Base-by-base conservation (phyloP, 768 basidiomycete genomes). In the Chalciporus sphaerocephalus region DNA sequence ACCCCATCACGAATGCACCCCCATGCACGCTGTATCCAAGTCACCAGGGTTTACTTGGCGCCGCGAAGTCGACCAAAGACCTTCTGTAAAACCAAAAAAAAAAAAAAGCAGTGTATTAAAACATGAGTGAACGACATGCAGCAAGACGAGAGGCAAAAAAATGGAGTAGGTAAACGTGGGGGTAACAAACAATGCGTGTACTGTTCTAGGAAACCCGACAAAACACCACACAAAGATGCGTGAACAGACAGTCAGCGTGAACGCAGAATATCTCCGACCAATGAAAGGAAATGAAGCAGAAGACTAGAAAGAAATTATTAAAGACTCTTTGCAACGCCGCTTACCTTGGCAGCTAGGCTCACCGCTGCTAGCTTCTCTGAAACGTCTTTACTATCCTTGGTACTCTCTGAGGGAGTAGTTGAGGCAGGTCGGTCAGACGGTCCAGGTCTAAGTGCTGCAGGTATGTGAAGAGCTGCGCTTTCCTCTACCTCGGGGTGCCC, bases 291-390 rank as follows among this genome's bases (percentile, higher is more conserved):
- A 41, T n/a, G 17, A 22, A 16, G 10, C n/a, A 37, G 25, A 37
- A n/a, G 9, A 40, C 25, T 28, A n/a, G 30, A 4, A 32, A 9
- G 15, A 15, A 35, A 40, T 63, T 44, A 40, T 63, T 44, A 67
- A 48, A 17, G 21, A 7, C 28, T 24, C 36, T 48, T 53, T 20
- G 38, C 40, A 32, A 36, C 42, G 42, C 21, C 40, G 47, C 62
- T 52, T 54, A 65, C 62, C 63, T 65, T 65, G n/a, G 57, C 62
- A 42, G 60, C 42, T 6, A 67, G 43, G 44, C 55, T 57, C 47
- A 59, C 65, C n/a, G 55, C 24, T 6, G 57, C 45, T 25, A 52
- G 36, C 32, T 57, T 67, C 48, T 65, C 65, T 22, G 48, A 49
- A 20, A 61, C 51, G 12, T 65, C 62, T 7, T 40, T 59, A 43